Percentiles rank a stretch among this genome's conserved stretches.
Conservation (phyloP, 305 asterid genomes). For the Solanum hybrid region DNA sequence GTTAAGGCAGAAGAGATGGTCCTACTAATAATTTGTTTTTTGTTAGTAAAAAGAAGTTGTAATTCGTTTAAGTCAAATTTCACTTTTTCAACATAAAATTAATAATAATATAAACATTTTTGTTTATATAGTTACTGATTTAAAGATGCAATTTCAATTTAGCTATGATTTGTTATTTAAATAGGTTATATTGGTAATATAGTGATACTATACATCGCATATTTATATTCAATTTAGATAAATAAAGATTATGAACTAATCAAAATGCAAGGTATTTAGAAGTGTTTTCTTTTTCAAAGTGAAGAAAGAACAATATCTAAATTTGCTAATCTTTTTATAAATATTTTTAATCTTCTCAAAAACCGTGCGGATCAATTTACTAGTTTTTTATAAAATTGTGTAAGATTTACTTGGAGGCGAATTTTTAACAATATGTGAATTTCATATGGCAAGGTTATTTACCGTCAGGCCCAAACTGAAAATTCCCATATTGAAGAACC, state of each 20-base stretch:
- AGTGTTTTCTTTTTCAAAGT: background rate
- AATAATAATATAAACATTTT: background rate
- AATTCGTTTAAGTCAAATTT: background rate
- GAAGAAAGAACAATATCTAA: background rate
- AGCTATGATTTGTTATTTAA: background rate
- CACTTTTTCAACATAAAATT: background rate
- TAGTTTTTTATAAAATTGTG: background rate
- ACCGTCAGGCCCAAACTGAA: background rate
- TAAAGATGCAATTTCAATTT: background rate
- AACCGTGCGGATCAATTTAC: background rate
- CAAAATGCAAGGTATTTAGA: background rate
- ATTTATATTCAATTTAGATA: too few relatives aligned
- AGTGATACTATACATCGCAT: background rate
- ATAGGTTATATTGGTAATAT: background rate
- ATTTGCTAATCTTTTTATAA: background rate
- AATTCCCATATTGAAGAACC: background rate
- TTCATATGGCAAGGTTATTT: background rate
- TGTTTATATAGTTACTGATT: too few relatives aligned
- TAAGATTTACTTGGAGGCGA: background rate
- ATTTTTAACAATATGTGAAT: background rate
- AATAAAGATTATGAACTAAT: background rate
- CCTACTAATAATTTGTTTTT: background rate
- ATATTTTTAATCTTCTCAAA: background rate
- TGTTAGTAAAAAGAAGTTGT: too few relatives aligned
- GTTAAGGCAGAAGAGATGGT: background rate